Conservation (phyloP, 768 basidiomycete genomes). For the Scleroderma citrinum region DNA sequence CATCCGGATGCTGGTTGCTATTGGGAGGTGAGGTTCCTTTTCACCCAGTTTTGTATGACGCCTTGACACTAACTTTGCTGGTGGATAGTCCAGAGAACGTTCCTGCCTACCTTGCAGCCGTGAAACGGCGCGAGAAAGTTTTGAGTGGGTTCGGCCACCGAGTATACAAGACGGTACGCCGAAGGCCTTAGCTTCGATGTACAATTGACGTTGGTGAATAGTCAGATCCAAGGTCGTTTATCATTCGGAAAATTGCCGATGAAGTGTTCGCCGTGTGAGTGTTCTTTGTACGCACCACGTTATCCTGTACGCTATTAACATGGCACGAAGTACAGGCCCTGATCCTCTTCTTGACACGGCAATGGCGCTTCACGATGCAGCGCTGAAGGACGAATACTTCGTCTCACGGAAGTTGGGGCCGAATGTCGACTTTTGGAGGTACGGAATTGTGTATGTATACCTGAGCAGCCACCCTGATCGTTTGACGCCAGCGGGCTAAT, state of each 20-base stretch:
- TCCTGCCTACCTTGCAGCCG: conserved; percentile 77
- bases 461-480: conserved; percentile 1
- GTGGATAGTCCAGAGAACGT: conserved; percentile 70
- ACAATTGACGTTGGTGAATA: conserved; percentile 20
- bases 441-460: not conserved
- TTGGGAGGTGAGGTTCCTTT: conserved; percentile 52
- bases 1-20: conserved; percentile 87
- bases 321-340: conserved; percentile 59
- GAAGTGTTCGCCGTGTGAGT: conserved; percentile 86
- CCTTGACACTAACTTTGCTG: not conserved
- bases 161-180: conserved; percentile 66
- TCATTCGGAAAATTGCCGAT: conserved; percentile 84
- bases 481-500: conserved; percentile 60
- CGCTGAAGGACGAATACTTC: conserved; percentile 90
- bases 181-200: not conserved
- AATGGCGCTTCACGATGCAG: conserved; percentile 81
- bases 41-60: not conserved
- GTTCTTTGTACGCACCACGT: not conserved
- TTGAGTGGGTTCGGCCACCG: conserved; percentile 88
- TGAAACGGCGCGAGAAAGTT: conserved; percentile 84
- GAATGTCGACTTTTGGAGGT: conserved; percentile 87
- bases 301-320: not conserved
- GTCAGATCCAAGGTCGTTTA: conserved; percentile 89
- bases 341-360: conserved; percentile 86
- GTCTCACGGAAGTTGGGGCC: conserved; percentile 75